Conservation (phyloP, 2,329 filamentous ascomycete species). For the Epichloe sylvatica region DNA sequence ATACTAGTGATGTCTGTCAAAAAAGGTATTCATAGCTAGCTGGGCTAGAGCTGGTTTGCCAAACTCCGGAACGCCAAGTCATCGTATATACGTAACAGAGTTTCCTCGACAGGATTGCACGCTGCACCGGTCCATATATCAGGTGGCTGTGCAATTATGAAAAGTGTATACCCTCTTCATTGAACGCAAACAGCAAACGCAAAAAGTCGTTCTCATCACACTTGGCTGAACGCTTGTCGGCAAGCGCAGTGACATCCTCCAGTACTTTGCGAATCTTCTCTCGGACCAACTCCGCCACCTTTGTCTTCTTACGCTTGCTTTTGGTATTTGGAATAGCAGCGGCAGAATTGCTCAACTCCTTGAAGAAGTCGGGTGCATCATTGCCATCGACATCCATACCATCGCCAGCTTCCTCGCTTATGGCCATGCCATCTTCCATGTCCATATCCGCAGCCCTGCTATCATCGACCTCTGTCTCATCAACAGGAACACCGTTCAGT, state of each 20-base stretch:
- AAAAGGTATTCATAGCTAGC: background rate
- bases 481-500: slow-evolving; percentile 65
- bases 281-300: slow-evolving; percentile 66
- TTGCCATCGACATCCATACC: slow-evolving; percentile 47
- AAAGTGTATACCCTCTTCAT: slow-evolving; percentile 88
- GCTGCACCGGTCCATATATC: background rate
- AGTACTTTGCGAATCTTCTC: slow-evolving; percentile 78
- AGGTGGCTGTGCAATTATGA: slow-evolving; percentile 30
- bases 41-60: background rate
- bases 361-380: slow-evolving; percentile 74
- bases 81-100: background rate
- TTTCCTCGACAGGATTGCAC: too few species aligned
- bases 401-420: slow-evolving; percentile 20
- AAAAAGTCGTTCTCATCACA: slow-evolving; percentile 91
- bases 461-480: slow-evolving; percentile 46
- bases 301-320: slow-evolving; percentile 62
- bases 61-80: background rate
- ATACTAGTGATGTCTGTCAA: too few species aligned
- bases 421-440: slow-evolving; percentile 19
- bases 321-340: slow-evolving; percentile 40
- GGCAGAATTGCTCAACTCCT: slow-evolving; percentile 39
- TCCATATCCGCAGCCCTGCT: slow-evolving; percentile 26
- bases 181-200: slow-evolving; percentile 66
- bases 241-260: slow-evolving; percentile 64
- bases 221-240: slow-evolving; percentile 68